Conservation (phyloP, 495 filamentous ascomycete species). For the Cudoniella acicularis region DNA sequence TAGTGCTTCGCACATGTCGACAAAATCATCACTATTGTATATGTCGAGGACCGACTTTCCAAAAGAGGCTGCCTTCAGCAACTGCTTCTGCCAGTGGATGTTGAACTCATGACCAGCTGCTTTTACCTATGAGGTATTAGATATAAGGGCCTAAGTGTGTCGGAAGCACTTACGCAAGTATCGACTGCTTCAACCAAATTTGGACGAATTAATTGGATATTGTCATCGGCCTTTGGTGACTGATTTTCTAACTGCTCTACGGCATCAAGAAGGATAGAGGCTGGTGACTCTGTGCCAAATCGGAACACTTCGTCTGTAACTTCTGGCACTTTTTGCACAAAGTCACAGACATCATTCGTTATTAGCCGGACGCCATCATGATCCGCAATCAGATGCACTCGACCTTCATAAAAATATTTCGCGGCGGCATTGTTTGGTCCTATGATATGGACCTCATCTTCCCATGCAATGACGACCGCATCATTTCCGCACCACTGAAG, state of each 20-base stretch:
- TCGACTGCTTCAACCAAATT: constrained; percentile 89
- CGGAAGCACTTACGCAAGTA: constrained; percentile 53
- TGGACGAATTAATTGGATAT: constrained; percentile 87
- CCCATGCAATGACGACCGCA: constrained; percentile 91
- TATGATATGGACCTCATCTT: constrained; percentile 95
- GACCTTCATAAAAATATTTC: constrained; percentile 85
- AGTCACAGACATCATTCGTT: constrained; percentile 90
- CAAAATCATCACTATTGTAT: constrained; percentile 96
- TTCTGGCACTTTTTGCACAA: constrained; percentile 88
- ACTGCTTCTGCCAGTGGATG: constrained; percentile 87
- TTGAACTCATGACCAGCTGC: constrained; percentile 91
- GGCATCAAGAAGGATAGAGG: constrained; percentile 88
- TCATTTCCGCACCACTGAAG: constrained; percentile 97
- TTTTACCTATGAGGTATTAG: constrained; percentile 42
- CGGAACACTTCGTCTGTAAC: constrained; percentile 86
- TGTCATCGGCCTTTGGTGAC: constrained; percentile 95
- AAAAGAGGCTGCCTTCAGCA: constrained; percentile 92
- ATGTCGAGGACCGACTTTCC: constrained; percentile 95
- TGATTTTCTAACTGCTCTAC: constrained; percentile 87
- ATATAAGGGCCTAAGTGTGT: background rate
- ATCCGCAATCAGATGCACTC: constrained; percentile 86
- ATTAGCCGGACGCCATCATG: constrained; percentile 86
- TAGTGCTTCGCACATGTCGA: constrained; percentile 94
- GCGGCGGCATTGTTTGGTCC: constrained; percentile 76
- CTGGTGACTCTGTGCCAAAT: constrained; percentile 79